phyloP scores from a whole-genome alignment of 2,329 filamentous ascomycete genomes.

The Coniochaeta prunicola region DNA sequence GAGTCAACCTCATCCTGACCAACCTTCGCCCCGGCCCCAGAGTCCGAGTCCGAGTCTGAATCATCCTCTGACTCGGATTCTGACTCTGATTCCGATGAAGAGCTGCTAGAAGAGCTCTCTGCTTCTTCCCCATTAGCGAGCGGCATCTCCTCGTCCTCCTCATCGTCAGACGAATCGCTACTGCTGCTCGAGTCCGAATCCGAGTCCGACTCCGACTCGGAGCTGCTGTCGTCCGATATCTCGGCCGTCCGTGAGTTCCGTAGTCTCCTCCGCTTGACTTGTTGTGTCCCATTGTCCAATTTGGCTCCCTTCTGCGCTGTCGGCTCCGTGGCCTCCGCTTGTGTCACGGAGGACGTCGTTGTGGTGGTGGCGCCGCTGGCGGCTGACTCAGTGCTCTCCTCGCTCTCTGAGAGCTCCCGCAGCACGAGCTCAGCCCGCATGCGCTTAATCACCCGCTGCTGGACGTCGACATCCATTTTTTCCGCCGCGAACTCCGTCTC shows the following conservation, averaged over 20 bases:
- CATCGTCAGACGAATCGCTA: constrained; percentile 12
- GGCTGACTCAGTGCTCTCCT: constrained; percentile 25
- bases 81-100: constrained; percentile 15
- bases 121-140: constrained; percentile 4
- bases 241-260: constrained; percentile 44
- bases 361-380: constrained; percentile 18
- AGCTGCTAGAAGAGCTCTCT: constrained; percentile 16
- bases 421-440: constrained; percentile 55
- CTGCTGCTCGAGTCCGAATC: constrained; percentile 8
- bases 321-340: constrained; percentile 10
- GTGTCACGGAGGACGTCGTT: constrained; percentile 17
- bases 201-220: constrained; percentile 27
- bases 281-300: constrained; percentile 36
- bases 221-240: constrained; percentile 30
- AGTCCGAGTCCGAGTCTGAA: not conserved
- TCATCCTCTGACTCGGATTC: constrained; percentile 3
- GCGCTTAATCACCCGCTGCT: constrained; percentile 50
- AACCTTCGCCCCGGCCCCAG: not conserved
- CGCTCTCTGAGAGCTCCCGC: constrained; percentile 44
- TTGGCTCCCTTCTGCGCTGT: constrained; percentile 26
- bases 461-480: constrained; percentile 43
- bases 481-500: constrained; percentile 45
- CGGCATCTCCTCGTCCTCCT: constrained; percentile 17
- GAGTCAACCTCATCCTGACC: not conserved
- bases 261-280: constrained; percentile 39